Evolutionary conservation across 2,329 filamentous ascomycete genomes (phyloP).

Genomic region (Laburnicola sp.): DNA sequence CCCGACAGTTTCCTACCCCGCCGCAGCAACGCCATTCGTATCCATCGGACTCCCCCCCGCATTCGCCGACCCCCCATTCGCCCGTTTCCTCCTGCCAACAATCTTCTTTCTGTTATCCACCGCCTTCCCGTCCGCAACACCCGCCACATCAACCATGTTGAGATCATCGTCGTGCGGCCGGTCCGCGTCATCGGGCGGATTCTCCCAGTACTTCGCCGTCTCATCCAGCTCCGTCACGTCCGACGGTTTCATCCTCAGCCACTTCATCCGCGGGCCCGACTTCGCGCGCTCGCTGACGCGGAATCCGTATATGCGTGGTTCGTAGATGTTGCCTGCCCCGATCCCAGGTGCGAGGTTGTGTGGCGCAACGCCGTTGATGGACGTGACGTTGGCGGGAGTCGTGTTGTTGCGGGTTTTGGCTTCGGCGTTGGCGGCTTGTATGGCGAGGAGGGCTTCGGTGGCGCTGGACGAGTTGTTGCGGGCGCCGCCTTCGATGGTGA

Average conservation of each 20-base stretch:
- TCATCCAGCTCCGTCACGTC: slow-evolving; percentile 86
- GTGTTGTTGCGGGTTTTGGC: slow-evolving; percentile 30
- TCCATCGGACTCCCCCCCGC: slow-evolving; percentile 46
- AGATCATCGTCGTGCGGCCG: slow-evolving; percentile 43
- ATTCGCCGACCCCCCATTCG: slow-evolving; percentile 33
- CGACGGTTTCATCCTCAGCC: slow-evolving; percentile 81
- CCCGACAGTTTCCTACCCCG: slow-evolving; percentile 20
- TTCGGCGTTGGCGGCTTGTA: slow-evolving; percentile 44
- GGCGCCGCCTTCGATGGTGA: slow-evolving; percentile 76
- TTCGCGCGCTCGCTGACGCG: slow-evolving; percentile 86
- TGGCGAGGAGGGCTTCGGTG: slow-evolving; percentile 39
- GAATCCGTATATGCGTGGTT: slow-evolving; percentile 96
- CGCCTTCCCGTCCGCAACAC: slow-evolving; percentile 37
- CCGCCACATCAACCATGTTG: slow-evolving; percentile 46
- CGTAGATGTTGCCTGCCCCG: slow-evolving; percentile 81
- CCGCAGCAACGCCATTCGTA: slow-evolving; percentile 43
- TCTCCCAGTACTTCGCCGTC: slow-evolving; percentile 50
- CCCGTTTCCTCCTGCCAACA: slow-evolving; percentile 40
- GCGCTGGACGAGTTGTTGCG: slow-evolving; percentile 54
- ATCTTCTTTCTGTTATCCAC: slow-evolving; percentile 44
- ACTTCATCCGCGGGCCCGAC: slow-evolving; percentile 93
- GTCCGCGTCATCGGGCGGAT: slow-evolving; percentile 49
- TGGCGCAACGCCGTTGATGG: slow-evolving; percentile 82
- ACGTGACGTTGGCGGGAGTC: slow-evolving; percentile 40
- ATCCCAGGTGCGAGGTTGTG: slow-evolving; percentile 88